Evolutionary conservation across 2,329 filamentous ascomycete genomes (phyloP).

Genomic region (Intubia oerlemansii): DNA sequence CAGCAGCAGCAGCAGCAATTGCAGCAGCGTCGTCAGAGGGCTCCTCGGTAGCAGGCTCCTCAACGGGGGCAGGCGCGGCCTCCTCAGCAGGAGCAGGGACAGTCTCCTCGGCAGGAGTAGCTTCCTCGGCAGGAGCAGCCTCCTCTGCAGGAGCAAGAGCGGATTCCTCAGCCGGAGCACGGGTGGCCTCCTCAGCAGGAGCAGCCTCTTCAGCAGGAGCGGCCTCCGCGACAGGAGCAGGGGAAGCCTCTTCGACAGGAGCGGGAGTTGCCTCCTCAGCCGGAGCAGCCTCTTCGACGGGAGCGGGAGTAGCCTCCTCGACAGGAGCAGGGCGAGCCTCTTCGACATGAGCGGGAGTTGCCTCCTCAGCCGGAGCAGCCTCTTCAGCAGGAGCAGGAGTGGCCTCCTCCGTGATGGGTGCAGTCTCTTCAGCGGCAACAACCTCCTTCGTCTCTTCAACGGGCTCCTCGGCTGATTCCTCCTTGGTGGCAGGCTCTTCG

Average conservation of each 20-base stretch:
- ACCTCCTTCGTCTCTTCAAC: too few relatives aligned
- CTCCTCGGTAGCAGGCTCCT: background rate
- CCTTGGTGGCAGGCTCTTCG: too few relatives aligned
- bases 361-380: background rate
- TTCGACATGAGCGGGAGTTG: background rate
- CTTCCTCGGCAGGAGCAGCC: constrained; percentile 2
- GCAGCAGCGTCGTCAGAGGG: background rate
- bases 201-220: background rate
- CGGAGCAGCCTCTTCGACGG: constrained; percentile 3
- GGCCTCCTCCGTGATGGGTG: background rate
- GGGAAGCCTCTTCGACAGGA: background rate
- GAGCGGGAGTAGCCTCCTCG: background rate
- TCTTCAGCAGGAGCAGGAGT: background rate
- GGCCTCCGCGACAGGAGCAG: background rate
- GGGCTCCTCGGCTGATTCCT: constrained; percentile 3
- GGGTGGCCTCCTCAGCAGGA: background rate
- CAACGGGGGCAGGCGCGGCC: background rate
- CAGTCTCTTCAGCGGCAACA: constrained; percentile 8
- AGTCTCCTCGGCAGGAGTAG: too few relatives aligned
- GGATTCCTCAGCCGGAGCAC: too few relatives aligned
- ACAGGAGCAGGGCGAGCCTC: background rate
- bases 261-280: constrained; percentile 3
- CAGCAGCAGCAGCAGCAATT: background rate
- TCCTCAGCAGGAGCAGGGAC: background rate
- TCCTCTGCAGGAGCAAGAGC: too few relatives aligned